These are phyloP conservation scores for Meira nashicola DNA, from an alignment of 1,284 basidiomycete species.

Conservation along the genomic window DNA sequence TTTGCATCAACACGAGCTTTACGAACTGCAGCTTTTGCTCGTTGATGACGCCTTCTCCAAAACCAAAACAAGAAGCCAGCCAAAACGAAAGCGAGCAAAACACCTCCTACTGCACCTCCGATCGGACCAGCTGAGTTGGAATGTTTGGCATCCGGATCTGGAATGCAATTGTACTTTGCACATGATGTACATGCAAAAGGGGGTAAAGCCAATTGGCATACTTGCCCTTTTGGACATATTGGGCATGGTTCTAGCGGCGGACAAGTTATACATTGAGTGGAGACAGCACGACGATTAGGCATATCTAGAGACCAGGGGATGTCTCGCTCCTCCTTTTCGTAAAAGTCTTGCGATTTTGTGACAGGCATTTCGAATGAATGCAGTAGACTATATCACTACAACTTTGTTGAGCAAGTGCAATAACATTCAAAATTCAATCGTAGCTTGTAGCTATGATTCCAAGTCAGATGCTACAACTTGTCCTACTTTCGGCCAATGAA, in stretches of 20 bases:
- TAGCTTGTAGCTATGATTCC: no score
- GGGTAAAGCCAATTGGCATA: constrained; percentile 1
- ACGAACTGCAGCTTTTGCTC: neutral
- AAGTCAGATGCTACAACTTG: no score
- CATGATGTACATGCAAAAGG: constrained; percentile 1
- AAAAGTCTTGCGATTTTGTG: no score
- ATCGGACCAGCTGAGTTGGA: neutral
- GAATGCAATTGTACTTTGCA: neutral
- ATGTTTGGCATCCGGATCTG: neutral
- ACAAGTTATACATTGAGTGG: neutral
- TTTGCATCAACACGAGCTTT: neutral
- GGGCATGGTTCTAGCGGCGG: neutral
- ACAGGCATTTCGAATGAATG: no score
- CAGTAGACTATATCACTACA: no score
- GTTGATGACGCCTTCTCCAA: neutral
- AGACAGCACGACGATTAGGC: neutral
- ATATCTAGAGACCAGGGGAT: no score
- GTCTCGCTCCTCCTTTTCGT: no score
- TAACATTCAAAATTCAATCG: no score
- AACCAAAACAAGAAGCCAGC: neutral
- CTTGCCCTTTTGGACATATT: constrained; percentile 1
- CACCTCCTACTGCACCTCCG: constrained; percentile 4
- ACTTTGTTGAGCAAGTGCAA: no score
- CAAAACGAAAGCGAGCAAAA: neutral
- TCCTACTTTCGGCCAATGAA: no score